Conservation (phyloP, 2,329 filamentous ascomycete species). For the Sphaceloma murrayae region DNA sequence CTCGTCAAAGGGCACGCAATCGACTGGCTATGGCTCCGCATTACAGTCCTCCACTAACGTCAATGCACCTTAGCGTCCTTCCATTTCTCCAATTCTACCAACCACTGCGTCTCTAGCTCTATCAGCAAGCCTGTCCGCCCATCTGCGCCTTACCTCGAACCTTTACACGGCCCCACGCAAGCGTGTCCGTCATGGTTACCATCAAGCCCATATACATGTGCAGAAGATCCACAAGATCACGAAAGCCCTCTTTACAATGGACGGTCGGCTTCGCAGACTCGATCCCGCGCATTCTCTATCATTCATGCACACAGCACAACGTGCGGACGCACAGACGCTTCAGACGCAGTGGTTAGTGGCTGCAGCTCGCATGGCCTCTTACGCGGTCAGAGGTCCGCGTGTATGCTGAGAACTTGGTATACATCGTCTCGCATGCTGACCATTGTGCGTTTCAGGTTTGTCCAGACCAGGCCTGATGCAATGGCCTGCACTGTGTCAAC, state of each 20-base stretch:
- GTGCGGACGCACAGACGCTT: slow-evolving; percentile 15
- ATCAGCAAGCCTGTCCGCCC: slow-evolving; percentile 2
- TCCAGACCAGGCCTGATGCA: too few species aligned
- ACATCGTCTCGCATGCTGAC: background rate
- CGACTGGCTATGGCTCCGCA: slow-evolving; percentile 11
- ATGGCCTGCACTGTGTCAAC: too few species aligned
- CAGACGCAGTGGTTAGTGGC: background rate
- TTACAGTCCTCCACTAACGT: slow-evolving; percentile 6
- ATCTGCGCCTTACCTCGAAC: too few species aligned
- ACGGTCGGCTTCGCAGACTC: background rate
- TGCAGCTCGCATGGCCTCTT: slow-evolving; percentile 12
- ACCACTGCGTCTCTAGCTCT: slow-evolving; percentile 7
- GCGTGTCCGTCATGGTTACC: slow-evolving; percentile 13
- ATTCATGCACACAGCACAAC: too few species aligned
- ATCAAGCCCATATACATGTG: background rate
- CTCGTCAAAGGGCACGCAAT: slow-evolving; percentile 4
- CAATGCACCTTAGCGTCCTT: slow-evolving; percentile 11
- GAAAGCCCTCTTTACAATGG: too few species aligned
- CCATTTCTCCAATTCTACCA: slow-evolving; percentile 13
- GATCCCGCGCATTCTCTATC: background rate
- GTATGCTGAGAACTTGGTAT: slow-evolving; percentile 3
- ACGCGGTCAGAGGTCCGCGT: slow-evolving; percentile 1
- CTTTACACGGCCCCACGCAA: too few species aligned
- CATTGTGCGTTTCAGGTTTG: slow-evolving; percentile 9
- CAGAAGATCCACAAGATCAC: too few species aligned